phyloP scores from a whole-genome alignment of 2,329 filamentous ascomycete species.

The Sporothrix brasiliensis region DNA sequence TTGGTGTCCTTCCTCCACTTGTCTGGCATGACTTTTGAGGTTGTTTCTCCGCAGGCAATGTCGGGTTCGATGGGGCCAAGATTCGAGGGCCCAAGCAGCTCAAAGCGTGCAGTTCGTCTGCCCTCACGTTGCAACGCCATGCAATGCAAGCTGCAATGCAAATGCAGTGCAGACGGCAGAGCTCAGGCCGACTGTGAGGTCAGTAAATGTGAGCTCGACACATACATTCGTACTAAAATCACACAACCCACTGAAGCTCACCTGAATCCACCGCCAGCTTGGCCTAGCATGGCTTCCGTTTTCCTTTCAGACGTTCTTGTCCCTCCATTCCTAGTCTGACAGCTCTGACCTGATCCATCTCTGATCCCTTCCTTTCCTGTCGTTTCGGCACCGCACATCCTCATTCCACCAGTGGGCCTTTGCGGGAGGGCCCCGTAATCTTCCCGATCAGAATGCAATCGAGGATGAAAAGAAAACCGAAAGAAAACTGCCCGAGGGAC shows the following conservation, averaged over 20 bases:
- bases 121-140: not conserved
- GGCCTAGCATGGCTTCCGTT: not conserved
- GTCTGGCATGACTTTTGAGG: not conserved
- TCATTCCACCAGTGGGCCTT: constrained; percentile 28
- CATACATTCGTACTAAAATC: not conserved
- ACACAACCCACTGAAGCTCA: constrained; percentile 8
- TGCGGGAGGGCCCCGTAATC: not conserved
- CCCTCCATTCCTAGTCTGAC: too few relatives aligned
- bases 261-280: constrained; percentile 1
- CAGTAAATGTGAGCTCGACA: not conserved
- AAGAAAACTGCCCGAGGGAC: constrained; percentile 9
- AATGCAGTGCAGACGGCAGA: constrained; percentile 16
- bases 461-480: not conserved
- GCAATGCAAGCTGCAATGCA: constrained; percentile 18
- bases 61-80: not conserved
- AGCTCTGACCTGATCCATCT: not conserved
- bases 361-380: constrained; percentile 6
- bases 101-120: constrained; percentile 6
- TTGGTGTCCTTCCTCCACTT: not conserved
- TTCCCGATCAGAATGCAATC: too few relatives aligned
- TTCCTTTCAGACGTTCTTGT: not conserved
- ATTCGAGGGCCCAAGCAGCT: not conserved
- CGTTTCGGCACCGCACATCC: constrained; percentile 29
- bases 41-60: not conserved
- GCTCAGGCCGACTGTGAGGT: not conserved